These are phyloP conservation scores for Neofusicoccum ribis DNA, from an alignment of 2,329 filamentous ascomycete species.

Conservation along the genomic window DNA sequence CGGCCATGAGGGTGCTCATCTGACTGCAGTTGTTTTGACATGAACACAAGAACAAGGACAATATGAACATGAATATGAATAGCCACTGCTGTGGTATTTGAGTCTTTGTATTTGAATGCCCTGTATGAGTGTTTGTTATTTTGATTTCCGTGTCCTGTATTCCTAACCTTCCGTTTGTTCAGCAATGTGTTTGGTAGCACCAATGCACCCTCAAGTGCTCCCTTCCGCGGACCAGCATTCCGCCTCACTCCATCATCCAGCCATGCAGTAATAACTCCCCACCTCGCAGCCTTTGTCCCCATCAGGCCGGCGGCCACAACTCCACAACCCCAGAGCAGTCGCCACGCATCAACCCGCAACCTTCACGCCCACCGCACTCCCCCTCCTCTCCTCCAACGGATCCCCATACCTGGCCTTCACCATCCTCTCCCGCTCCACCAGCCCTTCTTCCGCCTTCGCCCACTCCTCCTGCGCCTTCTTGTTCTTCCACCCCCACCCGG, in stretches of 20 bases:
- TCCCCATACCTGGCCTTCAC: conserved; percentile 27
- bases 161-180: neutral
- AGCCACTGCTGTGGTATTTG: neutral
- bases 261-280: too few species aligned
- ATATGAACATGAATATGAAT: neutral
- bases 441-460: conserved; percentile 34
- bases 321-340: neutral
- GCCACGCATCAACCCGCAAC: neutral
- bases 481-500: conserved; percentile 41
- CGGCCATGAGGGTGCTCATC: neutral
- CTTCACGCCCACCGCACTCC: neutral
- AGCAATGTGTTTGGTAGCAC: neutral
- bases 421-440: conserved; percentile 36
- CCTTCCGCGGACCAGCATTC: too few species aligned
- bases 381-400: conserved; percentile 7
- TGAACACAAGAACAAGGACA: neutral
- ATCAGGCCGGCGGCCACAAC: too few species aligned
- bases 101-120: neutral
- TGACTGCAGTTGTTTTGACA: neutral
- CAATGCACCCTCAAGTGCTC: too few species aligned
- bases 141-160: neutral
- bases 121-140: neutral
- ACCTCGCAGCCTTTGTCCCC: too few species aligned
- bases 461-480: conserved; percentile 38
- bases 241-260: too few species aligned